A percentile compares a stretch with the other conserved stretches of the same genome.
phyloP scores from a whole-genome alignment of 805 yeast genomes.

The Ogataea philodendri region DNA sequence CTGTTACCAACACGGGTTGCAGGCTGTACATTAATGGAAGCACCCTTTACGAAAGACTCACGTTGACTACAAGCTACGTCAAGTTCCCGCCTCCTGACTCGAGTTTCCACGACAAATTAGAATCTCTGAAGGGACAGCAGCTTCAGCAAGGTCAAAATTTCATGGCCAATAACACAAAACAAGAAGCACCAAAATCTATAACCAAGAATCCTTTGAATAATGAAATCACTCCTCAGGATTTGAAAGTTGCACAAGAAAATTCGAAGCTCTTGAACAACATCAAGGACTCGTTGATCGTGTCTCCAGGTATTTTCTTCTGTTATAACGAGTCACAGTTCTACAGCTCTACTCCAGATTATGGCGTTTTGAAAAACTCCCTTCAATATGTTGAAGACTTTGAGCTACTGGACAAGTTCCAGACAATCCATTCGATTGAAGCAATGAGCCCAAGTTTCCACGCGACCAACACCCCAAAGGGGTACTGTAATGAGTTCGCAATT shows the following conservation, averaged over 20 bases:
- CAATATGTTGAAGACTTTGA: conserved; percentile 81
- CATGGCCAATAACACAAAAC: conserved; percentile 15
- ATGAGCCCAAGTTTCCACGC: conserved; percentile 70
- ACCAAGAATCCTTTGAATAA: conserved; percentile 31
- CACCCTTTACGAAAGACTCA: conserved; percentile 35
- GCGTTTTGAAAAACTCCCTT: conserved; percentile 70
- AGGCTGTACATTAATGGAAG: conserved; percentile 64
- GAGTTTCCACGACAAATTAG: conserved; percentile 30
- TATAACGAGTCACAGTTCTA: conserved; percentile 52
- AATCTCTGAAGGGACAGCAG: conserved; percentile 37
- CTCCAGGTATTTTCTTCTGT: conserved; percentile 86
- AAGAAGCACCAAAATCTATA: conserved; percentile 16
- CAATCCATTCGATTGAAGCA: conserved; percentile 71
- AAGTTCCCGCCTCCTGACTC: conserved; percentile 46
- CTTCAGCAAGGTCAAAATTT: conserved; percentile 36
- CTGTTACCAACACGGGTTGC: conserved; percentile 80
- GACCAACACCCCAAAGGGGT: conserved; percentile 73
- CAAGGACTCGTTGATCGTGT: conserved; percentile 56
- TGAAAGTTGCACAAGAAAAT: conserved; percentile 55
- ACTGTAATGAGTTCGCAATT: conserved; percentile 81
- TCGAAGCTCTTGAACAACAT: conserved; percentile 56
- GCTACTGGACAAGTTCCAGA: conserved; percentile 51
- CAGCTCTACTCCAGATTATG: conserved; percentile 81
- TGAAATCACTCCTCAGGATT: conserved; percentile 31
- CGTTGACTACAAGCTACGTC: conserved; percentile 37